Conservation (phyloP, 768 basidiomycete species). For the Amanita thiersii region DNA sequence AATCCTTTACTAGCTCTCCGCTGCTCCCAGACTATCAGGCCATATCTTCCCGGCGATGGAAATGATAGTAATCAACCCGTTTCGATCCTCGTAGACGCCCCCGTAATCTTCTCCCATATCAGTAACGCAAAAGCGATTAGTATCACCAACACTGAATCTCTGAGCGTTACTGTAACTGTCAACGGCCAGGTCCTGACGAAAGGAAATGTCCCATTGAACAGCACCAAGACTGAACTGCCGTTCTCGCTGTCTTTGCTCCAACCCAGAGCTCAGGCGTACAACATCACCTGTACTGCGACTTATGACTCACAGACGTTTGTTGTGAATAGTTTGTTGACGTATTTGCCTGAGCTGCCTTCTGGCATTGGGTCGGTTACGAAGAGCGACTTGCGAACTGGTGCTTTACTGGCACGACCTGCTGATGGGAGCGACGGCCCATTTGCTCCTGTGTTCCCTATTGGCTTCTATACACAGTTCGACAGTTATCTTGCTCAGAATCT, state of each 20-base stretch:
- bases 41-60: constrained; percentile 50
- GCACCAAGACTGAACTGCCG: constrained; percentile 37
- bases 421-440: constrained; percentile 41
- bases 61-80: constrained; percentile 19
- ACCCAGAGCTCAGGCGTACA: no score
- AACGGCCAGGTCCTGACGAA: constrained; percentile 34
- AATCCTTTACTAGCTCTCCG: constrained; percentile 45
- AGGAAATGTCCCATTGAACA: constrained; percentile 42
- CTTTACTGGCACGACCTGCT: constrained; percentile 41
- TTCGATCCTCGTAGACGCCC: constrained; percentile 44
- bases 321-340: constrained; percentile 35
- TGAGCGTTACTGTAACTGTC: constrained; percentile 37
- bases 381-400: constrained; percentile 54
- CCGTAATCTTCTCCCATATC: constrained; percentile 37
- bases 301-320: constrained; percentile 33
- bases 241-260: constrained; percentile 39
- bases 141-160: constrained; percentile 16
- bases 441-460: constrained; percentile 59
- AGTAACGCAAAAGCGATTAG: constrained; percentile 36
- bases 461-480: constrained; percentile 64
- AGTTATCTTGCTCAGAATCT: constrained; percentile 45
- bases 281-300: constrained; percentile 29
- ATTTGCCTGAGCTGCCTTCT: constrained; percentile 38
- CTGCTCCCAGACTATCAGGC: constrained; percentile 49
- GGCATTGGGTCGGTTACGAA: constrained; percentile 52